Evolutionary conservation across 164 flowering plant genomes (phyloP).

Genomic region (Tetracentron sinense): DNA sequence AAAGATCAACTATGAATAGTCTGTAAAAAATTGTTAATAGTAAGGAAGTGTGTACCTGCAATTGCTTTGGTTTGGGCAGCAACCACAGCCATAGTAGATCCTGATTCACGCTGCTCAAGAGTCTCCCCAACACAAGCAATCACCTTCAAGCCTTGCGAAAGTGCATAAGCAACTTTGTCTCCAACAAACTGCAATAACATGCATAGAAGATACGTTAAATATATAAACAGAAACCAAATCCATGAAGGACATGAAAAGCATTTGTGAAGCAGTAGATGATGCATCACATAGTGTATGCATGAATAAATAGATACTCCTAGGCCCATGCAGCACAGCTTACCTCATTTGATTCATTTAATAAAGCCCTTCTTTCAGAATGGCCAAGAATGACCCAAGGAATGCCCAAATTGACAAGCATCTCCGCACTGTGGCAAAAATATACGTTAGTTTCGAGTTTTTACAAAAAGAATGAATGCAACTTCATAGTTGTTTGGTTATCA

Average conservation of each 20-base stretch:
- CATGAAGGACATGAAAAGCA: not conserved
- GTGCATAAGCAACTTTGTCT: slow-evolving; percentile 84
- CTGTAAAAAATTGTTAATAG: not conserved
- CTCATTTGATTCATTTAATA: slow-evolving; percentile 65
- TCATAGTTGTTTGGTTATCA: not conserved
- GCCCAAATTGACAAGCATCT: slow-evolving; percentile 75
- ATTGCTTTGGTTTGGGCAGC: slow-evolving; percentile 80
- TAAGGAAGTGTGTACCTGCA: slow-evolving; percentile 43
- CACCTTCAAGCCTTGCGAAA: slow-evolving; percentile 71
- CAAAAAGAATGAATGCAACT: not conserved
- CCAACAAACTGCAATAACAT: slow-evolving; percentile 61
- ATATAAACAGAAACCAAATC: not conserved
- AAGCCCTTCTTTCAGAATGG: slow-evolving; percentile 72
- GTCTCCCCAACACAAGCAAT: slow-evolving; percentile 88
- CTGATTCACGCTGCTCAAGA: slow-evolving; percentile 81
- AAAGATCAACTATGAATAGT: not conserved
- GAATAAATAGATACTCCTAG: not conserved
- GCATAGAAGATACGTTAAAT: not conserved
- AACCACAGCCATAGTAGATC: slow-evolving; percentile 70
- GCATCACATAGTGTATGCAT: not conserved
- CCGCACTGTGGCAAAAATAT: slow-evolving; percentile 47
- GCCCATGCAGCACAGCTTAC: slow-evolving; percentile 24
- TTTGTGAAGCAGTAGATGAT: not conserved
- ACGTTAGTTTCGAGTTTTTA: not conserved
- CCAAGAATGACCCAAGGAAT: slow-evolving; percentile 88